Conservation (phyloP, 2,329 filamentous ascomycete species). For the Aureobasidium lini region DNA sequence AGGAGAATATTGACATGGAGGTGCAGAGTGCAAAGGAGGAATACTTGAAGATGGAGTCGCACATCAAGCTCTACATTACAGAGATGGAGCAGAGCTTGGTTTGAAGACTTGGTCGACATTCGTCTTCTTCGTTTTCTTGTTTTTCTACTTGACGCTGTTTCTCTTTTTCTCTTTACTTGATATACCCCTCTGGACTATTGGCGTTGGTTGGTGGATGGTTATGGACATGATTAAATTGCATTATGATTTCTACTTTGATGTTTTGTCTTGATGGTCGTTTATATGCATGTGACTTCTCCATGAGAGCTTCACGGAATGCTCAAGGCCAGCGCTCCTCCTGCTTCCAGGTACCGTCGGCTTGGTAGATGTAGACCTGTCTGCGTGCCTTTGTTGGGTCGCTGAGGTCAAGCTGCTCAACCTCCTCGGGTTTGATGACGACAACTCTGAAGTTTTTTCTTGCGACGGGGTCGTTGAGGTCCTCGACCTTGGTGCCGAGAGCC, state of each 20-base stretch:
- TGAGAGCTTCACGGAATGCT: conserved; percentile 12
- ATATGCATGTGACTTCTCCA: not conserved
- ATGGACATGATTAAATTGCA: not conserved
- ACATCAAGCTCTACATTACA: conserved; percentile 95
- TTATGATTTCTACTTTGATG: not conserved
- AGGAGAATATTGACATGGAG: conserved; percentile 94
- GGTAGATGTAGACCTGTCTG: conserved; percentile 61
- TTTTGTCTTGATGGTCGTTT: not conserved
- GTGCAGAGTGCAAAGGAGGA: conserved; percentile 85
- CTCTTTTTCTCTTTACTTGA: not conserved
- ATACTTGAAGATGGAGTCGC: conserved; percentile 94
- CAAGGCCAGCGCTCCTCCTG: conserved; percentile 61
- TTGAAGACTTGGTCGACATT: not conserved
- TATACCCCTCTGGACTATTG: conserved; percentile 2
- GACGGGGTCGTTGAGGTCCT: conserved; percentile 60
- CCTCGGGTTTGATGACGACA: conserved; percentile 74
- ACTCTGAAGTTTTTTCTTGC: conserved; percentile 75
- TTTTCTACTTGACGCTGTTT: not conserved
- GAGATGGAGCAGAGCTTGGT: conserved; percentile 90
- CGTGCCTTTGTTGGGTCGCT: conserved; percentile 55
- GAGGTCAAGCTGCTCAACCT: conserved; percentile 69
- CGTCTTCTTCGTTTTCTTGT: not conserved
- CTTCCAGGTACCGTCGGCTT: conserved; percentile 52
- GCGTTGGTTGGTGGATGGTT: not conserved
- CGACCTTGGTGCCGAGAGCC: conserved; percentile 56